These are phyloP conservation scores for Mycothermus thermophilus DNA, from an alignment of 495 filamentous ascomycete species.

Conservation along the genomic window DNA sequence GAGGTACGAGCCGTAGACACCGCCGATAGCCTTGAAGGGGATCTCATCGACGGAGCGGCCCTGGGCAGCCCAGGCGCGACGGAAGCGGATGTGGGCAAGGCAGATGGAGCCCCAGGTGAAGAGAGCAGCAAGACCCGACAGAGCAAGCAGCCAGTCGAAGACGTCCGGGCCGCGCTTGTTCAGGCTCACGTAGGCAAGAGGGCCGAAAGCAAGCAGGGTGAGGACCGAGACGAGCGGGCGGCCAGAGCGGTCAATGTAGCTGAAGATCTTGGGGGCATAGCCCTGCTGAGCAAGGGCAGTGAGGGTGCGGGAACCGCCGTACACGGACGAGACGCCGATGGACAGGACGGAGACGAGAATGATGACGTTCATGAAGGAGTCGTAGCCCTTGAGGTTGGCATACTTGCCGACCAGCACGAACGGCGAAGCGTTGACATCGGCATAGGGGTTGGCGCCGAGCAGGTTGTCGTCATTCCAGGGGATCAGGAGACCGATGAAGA, in stretches of 20 bases:
- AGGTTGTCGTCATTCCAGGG: conserved; percentile 40
- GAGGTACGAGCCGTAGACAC: conserved; percentile 52
- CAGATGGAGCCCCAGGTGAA: conserved; percentile 68
- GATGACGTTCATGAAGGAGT: conserved; percentile 61
- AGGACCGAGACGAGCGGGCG: conserved; percentile 41
- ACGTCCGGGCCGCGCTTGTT: conserved; percentile 31
- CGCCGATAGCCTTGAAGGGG: conserved; percentile 50
- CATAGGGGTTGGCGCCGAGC: conserved; percentile 36
- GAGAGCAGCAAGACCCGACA: conserved; percentile 55
- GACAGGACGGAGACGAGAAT: conserved; percentile 57
- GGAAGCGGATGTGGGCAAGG: conserved; percentile 54
- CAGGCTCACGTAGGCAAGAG: conserved; percentile 42
- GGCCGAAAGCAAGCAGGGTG: conserved; percentile 33
- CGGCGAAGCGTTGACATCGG: conserved; percentile 48
- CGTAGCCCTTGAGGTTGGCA: conserved; percentile 50
- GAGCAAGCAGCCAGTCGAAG: conserved; percentile 54
- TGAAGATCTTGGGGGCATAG: conserved; percentile 42
- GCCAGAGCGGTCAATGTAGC: conserved; percentile 44
- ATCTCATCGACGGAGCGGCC: conserved; percentile 56
- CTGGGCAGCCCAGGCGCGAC: conserved; percentile 47
- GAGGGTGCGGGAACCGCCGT: conserved; percentile 53
- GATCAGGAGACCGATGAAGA: conserved; percentile 64
- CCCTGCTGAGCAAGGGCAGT: conserved; percentile 48
- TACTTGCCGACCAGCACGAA: conserved; percentile 59
- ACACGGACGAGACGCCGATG: conserved; percentile 54